Evolutionary conservation across 192 early-diverging fungal species (phyloP).

Genomic region (Coemansia sp.): DNA sequence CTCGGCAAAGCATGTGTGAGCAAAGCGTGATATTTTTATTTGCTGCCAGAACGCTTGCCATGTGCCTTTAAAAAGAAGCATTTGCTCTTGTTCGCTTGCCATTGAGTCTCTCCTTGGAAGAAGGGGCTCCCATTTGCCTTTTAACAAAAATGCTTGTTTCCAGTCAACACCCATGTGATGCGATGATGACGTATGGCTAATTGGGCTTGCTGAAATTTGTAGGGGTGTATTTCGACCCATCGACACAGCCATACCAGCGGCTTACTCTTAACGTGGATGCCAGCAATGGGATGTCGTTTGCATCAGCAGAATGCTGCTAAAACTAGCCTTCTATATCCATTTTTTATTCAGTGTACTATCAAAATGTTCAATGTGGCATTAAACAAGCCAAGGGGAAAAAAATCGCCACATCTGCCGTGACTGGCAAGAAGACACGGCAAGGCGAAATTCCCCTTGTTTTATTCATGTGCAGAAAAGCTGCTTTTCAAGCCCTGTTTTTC

Average conservation of each 20-base stretch:
- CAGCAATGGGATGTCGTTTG: constrained; percentile 25
- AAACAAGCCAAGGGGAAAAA: too few relatives aligned
- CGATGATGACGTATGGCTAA: neutral
- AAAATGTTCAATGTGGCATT: neutral
- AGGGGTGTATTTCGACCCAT: constrained; percentile 47
- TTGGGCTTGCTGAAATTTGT: constrained; percentile 8
- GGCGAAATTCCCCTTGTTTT: too few relatives aligned
- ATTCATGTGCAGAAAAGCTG: too few relatives aligned
- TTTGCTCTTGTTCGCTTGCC: too few relatives aligned
- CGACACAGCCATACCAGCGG: constrained; percentile 38
- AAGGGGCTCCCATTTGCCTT: too few relatives aligned
- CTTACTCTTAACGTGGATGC: constrained; percentile 25
- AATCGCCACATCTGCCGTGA: too few relatives aligned
- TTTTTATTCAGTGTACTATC: constrained; percentile 7
- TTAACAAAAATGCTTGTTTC: neutral
- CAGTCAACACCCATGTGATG: constrained; percentile 5
- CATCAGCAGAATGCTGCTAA: constrained; percentile 29
- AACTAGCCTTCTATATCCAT: neutral
- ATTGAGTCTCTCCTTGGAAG: too few relatives aligned
- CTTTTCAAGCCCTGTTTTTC: too few relatives aligned
- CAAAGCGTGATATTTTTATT: neutral
- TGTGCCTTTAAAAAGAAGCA: too few relatives aligned
- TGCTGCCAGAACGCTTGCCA: too few relatives aligned
- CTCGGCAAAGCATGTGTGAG: neutral
- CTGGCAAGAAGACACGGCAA: too few relatives aligned